Evolutionary conservation across 2,329 filamentous ascomycete species (phyloP).

Genomic region (Colletotrichum musicola): DNA sequence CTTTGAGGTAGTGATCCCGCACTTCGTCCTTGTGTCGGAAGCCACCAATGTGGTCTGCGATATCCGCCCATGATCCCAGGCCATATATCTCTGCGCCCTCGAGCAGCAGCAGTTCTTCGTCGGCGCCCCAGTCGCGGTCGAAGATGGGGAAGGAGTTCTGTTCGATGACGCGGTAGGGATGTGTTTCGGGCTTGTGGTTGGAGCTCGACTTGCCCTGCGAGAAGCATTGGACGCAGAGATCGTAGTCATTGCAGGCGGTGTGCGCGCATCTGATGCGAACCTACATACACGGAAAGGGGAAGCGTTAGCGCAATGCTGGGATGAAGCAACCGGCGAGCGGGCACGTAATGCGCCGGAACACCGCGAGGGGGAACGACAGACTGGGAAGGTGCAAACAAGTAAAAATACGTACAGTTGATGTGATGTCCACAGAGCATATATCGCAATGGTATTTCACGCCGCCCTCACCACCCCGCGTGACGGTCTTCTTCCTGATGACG

Average conservation of each 20-base stretch:
- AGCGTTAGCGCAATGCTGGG: constrained; percentile 13
- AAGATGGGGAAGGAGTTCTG: constrained; percentile 99
- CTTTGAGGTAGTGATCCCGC: constrained; percentile 90
- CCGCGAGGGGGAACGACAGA: constrained; percentile 8
- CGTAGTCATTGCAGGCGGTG: constrained; percentile 88
- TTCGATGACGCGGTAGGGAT: constrained; percentile 94
- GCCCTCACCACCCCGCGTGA: constrained; percentile 84
- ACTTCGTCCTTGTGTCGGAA: constrained; percentile 96
- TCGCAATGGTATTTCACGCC: constrained; percentile 98
- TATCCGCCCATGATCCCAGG: constrained; percentile 96
- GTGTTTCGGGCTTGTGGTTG: constrained; percentile 86
- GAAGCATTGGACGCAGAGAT: constrained; percentile 97
- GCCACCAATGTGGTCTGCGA: constrained; percentile 97
- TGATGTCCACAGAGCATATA: constrained; percentile 96
- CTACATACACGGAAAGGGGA: constrained; percentile 63
- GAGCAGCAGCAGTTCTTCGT: constrained; percentile 92
- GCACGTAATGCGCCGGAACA: constrained; percentile 17
- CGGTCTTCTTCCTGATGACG: constrained; percentile 96
- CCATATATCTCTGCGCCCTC: constrained; percentile 98
- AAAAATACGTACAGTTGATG: constrained; percentile 81
- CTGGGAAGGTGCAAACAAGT: constrained; percentile 14
- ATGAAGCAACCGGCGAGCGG: background rate
- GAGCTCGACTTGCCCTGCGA: constrained; percentile 83
- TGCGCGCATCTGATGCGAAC: constrained; percentile 95
- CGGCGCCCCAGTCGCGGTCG: constrained; percentile 93